Evolutionary conservation across 208 protist species (phyloP).

Genomic region (Entamoeba invadens): DNA sequence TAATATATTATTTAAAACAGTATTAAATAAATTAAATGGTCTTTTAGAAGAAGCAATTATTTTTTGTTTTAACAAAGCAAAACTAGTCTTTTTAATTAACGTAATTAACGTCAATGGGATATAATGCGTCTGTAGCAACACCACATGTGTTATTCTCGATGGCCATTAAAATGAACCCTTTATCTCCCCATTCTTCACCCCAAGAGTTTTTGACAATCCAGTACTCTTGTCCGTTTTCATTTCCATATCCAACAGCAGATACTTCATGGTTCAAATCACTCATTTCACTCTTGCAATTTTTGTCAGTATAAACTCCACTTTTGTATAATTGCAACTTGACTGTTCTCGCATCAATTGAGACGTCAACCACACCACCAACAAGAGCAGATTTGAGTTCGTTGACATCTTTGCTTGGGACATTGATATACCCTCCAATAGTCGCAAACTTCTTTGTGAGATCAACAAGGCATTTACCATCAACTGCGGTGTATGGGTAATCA

Average conservation of each 20-base stretch:
- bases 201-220: constrained; percentile 15
- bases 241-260: constrained; percentile 17
- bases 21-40: no score
- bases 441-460: not conserved
- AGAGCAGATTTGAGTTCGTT: not conserved
- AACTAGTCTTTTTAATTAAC: no score
- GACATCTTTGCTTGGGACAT: no score
- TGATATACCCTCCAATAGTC: not conserved
- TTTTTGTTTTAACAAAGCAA: no score
- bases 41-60: no score
- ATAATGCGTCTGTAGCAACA: not conserved
- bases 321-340: not conserved
- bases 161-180: not conserved
- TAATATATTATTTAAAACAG: no score
- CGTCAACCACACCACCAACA: not conserved
- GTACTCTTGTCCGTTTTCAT: not conserved
- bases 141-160: not conserved
- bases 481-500: not conserved
- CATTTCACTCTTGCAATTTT: not conserved
- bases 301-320: not conserved
- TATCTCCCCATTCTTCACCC: not conserved
- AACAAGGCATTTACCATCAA: not conserved
- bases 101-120: not conserved
- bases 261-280: not conserved
- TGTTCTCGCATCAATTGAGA: not conserved